phyloP scores from a whole-genome alignment of 352 stramenopile genomes.

The Globisporangium viniferum region DNA sequence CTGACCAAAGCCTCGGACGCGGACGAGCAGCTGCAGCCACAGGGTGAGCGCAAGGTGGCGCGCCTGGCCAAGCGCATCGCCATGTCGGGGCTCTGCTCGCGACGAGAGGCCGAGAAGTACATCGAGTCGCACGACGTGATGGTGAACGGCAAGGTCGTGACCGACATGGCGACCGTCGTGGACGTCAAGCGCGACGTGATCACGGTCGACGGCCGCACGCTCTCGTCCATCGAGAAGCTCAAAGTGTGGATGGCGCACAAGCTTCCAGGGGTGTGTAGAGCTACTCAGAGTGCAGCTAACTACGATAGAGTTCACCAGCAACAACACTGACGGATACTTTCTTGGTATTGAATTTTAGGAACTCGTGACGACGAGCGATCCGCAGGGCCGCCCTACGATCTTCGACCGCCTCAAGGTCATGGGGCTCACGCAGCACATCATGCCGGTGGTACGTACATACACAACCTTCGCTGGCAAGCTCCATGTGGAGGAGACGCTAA shows the following conservation, averaged over 20 bases:
- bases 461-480: not conserved
- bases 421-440: conserved; percentile 81
- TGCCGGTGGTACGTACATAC: conserved; percentile 68
- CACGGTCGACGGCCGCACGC: conserved; percentile 43
- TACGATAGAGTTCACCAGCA: not conserved
- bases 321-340: not conserved
- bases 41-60: conserved; percentile 17
- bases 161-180: conserved; percentile 57
- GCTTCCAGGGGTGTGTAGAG: conserved; percentile 60
- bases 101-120: conserved; percentile 78
- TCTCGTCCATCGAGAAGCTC: conserved; percentile 34
- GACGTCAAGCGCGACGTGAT: conserved; percentile 50
- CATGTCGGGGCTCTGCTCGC: conserved; percentile 77
- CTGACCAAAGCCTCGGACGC: not conserved
- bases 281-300: not conserved
- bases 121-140: conserved; percentile 69
- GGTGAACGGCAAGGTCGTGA: conserved; percentile 70
- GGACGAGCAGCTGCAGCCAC: not conserved
- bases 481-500: not conserved
- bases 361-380: conserved; percentile 76
- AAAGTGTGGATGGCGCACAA: conserved; percentile 90
- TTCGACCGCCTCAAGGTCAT: conserved; percentile 85
- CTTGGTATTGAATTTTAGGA: conserved; percentile 31
- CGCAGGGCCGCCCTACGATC: conserved; percentile 80
- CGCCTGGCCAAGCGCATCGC: conserved; percentile 84